Base-by-base conservation (phyloP, 768 basidiomycete genomes). In the Neoboletus subvelutipes region DNA sequence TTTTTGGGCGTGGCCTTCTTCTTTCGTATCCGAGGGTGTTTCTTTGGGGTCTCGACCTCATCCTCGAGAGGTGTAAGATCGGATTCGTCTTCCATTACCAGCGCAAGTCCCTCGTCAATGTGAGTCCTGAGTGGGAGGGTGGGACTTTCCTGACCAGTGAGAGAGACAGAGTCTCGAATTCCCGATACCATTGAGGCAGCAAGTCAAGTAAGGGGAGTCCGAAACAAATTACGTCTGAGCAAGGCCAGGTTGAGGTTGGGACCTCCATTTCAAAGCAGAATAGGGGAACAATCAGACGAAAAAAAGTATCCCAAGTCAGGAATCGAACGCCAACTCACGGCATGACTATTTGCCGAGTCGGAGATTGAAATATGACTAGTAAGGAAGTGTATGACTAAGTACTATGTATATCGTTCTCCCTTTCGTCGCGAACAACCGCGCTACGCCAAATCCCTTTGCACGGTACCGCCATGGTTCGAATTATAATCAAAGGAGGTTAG, bases 401-500 rank as follows among this genome's bases (percentile, higher is more conserved):
- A 24, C 13, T 28, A 28, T n/a, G n/a, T n/a, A 13, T 29, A 36
- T 0, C 12, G 12, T 29, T 39, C 31, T 15, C 29, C 7, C 45
- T 6, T n/a, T 36, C 22, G 28, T 52, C 31, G 50, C 41, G 40
- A 47, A 45, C 34, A 37, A 18, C 51, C 28, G 48, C 45, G 48
- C 24, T 40, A 31, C 18, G 15, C 34, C 15, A 26, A 45, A 45
- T 17, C 17, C n/a, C 26, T 43, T 40, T 58, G 28, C 18, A 48
- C 42, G 28, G 18, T 57, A 52, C 17, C 36, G 17, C 43, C 47
- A 94, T 93, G 91, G 89, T 90, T 66, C 83, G 92, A 71, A 93
- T 92, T 34, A 92, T 94, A 70, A 93, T 93, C 73, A 94, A 94
- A 81, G 91, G 90, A 80, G 91, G 88, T 80, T 58, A 55, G 84